A percentile compares a stretch with the other conserved stretches of the same genome.
These are phyloP conservation scores for Hymenoscyphus linearis DNA, from an alignment of 2,329 filamentous ascomycete species.

Conservation along the genomic window DNA sequence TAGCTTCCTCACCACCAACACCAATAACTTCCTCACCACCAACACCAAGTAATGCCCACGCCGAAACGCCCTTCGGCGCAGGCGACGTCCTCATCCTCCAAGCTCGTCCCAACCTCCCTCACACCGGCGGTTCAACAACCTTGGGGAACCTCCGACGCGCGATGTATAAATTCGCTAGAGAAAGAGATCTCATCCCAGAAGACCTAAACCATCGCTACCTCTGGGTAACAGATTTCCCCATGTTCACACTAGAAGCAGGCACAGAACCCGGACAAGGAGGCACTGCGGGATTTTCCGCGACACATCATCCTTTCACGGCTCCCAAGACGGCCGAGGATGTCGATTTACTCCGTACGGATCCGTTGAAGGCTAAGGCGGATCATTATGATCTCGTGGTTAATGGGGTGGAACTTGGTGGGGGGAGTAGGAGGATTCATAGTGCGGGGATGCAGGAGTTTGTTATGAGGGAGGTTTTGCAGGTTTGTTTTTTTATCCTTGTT, in stretches of 20 bases:
- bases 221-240: conserved; percentile 87
- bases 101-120: conserved; percentile 60
- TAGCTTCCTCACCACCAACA: neutral
- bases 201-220: conserved; percentile 54
- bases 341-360: conserved; percentile 66
- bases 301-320: conserved; percentile 94
- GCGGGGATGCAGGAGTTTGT: conserved; percentile 78
- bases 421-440: conserved; percentile 86
- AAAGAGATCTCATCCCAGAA: conserved; percentile 21
- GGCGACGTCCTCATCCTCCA: conserved; percentile 81
- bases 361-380: conserved; percentile 69
- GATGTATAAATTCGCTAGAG: conserved; percentile 28
- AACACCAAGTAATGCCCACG: neutral
- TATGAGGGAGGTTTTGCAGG: conserved; percentile 72
- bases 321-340: conserved; percentile 69
- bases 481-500: no score
- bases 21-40: neutral
- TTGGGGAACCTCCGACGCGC: conserved; percentile 31
- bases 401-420: conserved; percentile 88
- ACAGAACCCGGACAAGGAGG: conserved; percentile 64
- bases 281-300: conserved; percentile 72
- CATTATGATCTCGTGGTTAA: conserved; percentile 97
- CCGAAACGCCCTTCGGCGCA: conserved; percentile 40
- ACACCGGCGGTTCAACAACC: conserved; percentile 65
- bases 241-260: conserved; percentile 72